phyloP scores from a whole-genome alignment of 805 yeast species.

The Candida krabiensis region DNA sequence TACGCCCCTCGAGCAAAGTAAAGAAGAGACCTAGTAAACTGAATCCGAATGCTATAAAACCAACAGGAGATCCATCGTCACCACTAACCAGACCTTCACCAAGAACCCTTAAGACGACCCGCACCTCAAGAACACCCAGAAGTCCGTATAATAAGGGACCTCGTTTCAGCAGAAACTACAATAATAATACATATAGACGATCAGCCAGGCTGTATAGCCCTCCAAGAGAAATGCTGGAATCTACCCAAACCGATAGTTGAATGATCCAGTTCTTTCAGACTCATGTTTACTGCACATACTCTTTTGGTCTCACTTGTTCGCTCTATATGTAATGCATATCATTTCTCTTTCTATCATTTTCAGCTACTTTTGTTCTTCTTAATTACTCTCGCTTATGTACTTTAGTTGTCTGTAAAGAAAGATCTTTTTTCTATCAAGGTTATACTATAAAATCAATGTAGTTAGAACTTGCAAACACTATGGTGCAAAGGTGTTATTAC shows the following conservation, averaged over 20 bases:
- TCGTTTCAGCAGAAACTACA: conserved; percentile 19
- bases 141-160: conserved; percentile 21
- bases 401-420: too few relatives aligned
- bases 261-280: too few relatives aligned
- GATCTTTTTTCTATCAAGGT: too few relatives aligned
- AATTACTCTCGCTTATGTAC: background rate
- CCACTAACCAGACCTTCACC: conserved; percentile 29
- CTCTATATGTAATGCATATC: too few relatives aligned
- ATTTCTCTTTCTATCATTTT: too few relatives aligned
- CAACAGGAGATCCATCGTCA: conserved; percentile 21
- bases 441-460: too few relatives aligned
- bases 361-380: too few relatives aligned
- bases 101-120: conserved; percentile 26
- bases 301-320: too few relatives aligned
- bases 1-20: conserved; percentile 37
- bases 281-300: too few relatives aligned
- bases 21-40: conserved; percentile 32
- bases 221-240: conserved; percentile 12
- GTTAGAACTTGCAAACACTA: too few relatives aligned
- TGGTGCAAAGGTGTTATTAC: background rate
- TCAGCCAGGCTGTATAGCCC: conserved; percentile 17
- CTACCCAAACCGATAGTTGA: background rate
- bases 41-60: conserved; percentile 17
- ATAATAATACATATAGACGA: conserved; percentile 13
- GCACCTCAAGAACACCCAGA: conserved; percentile 21